Evolutionary conservation across 192 early-diverging fungal genomes (phyloP).

Genomic region (Coemansia erecta): DNA sequence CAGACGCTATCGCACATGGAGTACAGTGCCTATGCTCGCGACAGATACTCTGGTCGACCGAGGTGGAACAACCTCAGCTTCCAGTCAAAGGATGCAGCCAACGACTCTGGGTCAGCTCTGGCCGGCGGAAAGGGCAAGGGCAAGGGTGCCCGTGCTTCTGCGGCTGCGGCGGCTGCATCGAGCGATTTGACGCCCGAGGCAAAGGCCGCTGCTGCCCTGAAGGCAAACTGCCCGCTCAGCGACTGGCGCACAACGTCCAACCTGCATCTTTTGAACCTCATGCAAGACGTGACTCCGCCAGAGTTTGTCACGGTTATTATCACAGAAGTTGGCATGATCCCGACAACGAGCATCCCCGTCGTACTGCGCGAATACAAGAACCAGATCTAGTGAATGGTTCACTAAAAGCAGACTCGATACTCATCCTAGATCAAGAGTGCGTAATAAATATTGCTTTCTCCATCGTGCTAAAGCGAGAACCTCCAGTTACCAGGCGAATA

Average conservation of each 20-base stretch:
- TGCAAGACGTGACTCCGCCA: conserved; percentile 95
- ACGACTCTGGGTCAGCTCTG: conserved; percentile 7
- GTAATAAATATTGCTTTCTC: no score
- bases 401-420: no score
- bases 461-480: conserved; percentile 4
- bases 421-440: no score
- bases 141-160: conserved; percentile 17
- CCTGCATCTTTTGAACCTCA: conserved; percentile 82
- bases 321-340: conserved; percentile 90
- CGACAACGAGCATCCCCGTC: conserved; percentile 83
- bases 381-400: conserved; percentile 10
- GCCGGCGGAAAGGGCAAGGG: conserved; percentile 13
- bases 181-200: conserved; percentile 24
- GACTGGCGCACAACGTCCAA: conserved; percentile 77
- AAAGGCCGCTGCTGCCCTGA: conserved; percentile 16
- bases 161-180: conserved; percentile 15
- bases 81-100: conserved; percentile 3
- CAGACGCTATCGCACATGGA: conserved; percentile 41
- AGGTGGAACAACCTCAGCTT: conserved; percentile 47
- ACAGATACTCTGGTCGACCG: conserved; percentile 49
- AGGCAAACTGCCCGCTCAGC: conserved; percentile 37
- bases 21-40: conserved; percentile 53
- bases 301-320: conserved; percentile 87
- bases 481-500: conserved; percentile 34
- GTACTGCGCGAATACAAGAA: conserved; percentile 60